These are phyloP conservation scores for Vaccinium darrowii DNA, from an alignment of 148 eudicot genomes.

Conservation along the genomic window DNA sequence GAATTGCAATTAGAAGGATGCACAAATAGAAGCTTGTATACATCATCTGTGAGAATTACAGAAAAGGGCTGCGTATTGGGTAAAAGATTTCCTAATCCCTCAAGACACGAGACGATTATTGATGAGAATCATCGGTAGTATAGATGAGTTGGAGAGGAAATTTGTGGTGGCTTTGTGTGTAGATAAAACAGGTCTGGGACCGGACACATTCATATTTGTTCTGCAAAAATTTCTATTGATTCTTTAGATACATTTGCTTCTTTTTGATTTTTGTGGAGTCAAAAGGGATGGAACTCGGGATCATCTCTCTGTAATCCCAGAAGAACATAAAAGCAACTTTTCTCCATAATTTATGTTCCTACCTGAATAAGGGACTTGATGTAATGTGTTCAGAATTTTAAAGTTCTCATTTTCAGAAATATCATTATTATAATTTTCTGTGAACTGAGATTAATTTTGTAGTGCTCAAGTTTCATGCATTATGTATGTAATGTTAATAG, in stretches of 20 bases:
- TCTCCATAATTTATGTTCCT: conserved; percentile 14
- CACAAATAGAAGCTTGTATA: conserved; percentile 12
- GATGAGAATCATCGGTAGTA: conserved; percentile 10
- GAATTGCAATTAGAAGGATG: conserved; percentile 45
- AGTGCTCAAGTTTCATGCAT: background rate
- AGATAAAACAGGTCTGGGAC: conserved; percentile 22
- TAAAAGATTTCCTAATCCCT: conserved; percentile 14
- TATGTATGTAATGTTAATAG: background rate
- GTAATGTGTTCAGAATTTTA: conserved; percentile 3
- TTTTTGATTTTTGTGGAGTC: conserved; percentile 34
- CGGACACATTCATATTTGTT: conserved; percentile 25
- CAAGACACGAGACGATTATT: background rate
- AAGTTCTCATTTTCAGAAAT: background rate
- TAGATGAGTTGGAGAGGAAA: conserved; percentile 1
- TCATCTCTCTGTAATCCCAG: conserved; percentile 40
- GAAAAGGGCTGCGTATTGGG: background rate
- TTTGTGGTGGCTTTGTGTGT: conserved; percentile 23
- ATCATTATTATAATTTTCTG: background rate
- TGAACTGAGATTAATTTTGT: background rate
- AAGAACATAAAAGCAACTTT: conserved; percentile 30
- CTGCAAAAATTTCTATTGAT: conserved; percentile 27
- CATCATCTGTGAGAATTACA: conserved; percentile 21
- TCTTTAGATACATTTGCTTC: conserved; percentile 47
- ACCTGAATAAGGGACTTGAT: conserved; percentile 23
- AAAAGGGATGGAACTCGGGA: conserved; percentile 28